These are phyloP conservation scores for Aspergillus kassunensis DNA, from an alignment of 495 filamentous ascomycete genomes.

Conservation along the genomic window DNA sequence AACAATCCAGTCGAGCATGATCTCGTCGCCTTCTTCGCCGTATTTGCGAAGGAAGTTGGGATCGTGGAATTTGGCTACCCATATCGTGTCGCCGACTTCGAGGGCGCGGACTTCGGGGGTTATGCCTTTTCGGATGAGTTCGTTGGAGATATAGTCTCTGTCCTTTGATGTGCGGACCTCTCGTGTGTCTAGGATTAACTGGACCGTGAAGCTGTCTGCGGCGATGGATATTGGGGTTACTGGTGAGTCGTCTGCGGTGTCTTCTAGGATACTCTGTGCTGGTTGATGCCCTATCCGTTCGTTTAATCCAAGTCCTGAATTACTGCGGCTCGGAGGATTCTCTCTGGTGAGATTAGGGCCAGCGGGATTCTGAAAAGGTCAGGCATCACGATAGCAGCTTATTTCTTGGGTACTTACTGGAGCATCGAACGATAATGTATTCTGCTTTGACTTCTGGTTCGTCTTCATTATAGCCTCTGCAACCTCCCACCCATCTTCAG, in stretches of 20 bases:
- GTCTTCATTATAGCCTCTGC: conserved; percentile 62
- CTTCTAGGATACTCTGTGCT: not conserved
- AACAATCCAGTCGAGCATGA: conserved; percentile 74
- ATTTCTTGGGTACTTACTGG: conserved; percentile 15
- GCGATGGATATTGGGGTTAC: conserved; percentile 54
- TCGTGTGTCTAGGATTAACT: conserved; percentile 71
- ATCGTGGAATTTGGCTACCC: conserved; percentile 71
- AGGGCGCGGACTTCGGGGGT: conserved; percentile 61
- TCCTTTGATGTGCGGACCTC: conserved; percentile 75
- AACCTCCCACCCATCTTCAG: conserved; percentile 77
- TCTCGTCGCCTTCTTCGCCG: conserved; percentile 67
- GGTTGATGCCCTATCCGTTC: not conserved
- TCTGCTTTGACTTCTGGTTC: conserved; percentile 22
- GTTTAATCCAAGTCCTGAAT: not conserved
- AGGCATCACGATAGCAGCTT: not conserved
- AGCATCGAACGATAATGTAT: conserved; percentile 15
- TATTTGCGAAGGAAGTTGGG: conserved; percentile 49
- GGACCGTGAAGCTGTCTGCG: conserved; percentile 65
- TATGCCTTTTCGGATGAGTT: conserved; percentile 64
- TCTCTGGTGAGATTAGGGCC: not conserved
- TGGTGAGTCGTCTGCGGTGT: conserved; percentile 10
- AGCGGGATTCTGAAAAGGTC: conserved; percentile 3
- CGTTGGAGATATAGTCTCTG: conserved; percentile 71
- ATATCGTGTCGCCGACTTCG: conserved; percentile 73
- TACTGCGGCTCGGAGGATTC: not conserved